A percentile compares a stretch with the other conserved stretches of the same genome.
Conservation (phyloP, 2,329 filamentous ascomycete species). For the Leptographium lundbergii region DNA sequence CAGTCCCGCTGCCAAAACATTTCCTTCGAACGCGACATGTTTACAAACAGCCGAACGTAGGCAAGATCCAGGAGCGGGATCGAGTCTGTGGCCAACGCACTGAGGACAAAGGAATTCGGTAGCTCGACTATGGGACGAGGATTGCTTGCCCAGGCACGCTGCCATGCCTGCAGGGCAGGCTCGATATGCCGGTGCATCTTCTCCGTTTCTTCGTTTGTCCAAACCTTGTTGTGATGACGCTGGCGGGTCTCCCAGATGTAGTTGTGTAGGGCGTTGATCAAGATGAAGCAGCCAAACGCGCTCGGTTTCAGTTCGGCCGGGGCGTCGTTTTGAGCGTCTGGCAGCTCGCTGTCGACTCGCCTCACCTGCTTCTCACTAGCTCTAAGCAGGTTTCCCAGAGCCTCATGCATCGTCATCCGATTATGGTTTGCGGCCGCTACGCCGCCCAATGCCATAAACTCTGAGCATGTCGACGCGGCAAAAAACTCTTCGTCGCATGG, state of each 20-base stretch:
- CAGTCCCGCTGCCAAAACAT: conserved; percentile 91
- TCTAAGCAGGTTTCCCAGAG: conserved; percentile 67
- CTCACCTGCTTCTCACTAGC: conserved; percentile 48
- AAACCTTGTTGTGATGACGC: conserved; percentile 73
- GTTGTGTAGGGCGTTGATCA: conserved; percentile 93
- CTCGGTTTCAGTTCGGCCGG: conserved; percentile 62
- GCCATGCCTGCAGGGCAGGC: conserved; percentile 87
- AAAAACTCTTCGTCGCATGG: conserved; percentile 92
- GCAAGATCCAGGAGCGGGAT: conserved; percentile 85
- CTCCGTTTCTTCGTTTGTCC: conserved; percentile 86
- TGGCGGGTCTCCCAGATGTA: conserved; percentile 98
- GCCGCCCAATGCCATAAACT: conserved; percentile 70
- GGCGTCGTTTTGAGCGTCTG: conserved; percentile 29
- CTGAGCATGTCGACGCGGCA: conserved; percentile 68
- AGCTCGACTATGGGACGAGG: conserved; percentile 72
- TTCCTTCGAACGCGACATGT: conserved; percentile 83
- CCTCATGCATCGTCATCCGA: conserved; percentile 66
- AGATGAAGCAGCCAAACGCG: conserved; percentile 78
- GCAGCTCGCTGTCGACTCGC: conserved; percentile 23
- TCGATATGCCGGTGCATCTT: conserved; percentile 95
- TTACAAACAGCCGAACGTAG: conserved; percentile 85
- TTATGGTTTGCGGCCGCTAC: conserved; percentile 55
- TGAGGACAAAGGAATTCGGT: conserved; percentile 70
- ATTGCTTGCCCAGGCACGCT: conserved; percentile 80
- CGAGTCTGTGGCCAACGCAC: conserved; percentile 77